A percentile compares a stretch with the other conserved stretches of the same genome.
phyloP scores from a whole-genome alignment of 2,329 filamentous ascomycete species.

The Cucurbitaria berberidis region DNA sequence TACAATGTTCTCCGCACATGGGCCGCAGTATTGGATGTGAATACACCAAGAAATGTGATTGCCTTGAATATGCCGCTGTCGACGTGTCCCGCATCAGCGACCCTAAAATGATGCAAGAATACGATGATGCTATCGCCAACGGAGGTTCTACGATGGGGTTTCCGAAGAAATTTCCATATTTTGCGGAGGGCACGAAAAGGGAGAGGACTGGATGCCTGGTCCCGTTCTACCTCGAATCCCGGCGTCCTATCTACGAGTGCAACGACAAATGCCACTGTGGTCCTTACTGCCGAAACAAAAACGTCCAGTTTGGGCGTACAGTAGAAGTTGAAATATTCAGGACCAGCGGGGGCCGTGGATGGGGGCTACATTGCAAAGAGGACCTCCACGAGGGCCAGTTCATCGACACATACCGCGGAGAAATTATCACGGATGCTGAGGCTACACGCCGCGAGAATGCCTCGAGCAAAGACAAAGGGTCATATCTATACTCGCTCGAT shows the following conservation, averaged over 20 bases:
- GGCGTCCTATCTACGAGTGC: slow-evolving; percentile 76
- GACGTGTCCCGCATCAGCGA: slow-evolving; percentile 47
- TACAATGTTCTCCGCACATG: slow-evolving; percentile 63
- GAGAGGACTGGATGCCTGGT: slow-evolving; percentile 42
- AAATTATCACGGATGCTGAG: slow-evolving; percentile 60
- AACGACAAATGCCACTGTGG: slow-evolving; percentile 73
- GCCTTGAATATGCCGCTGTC: slow-evolving; percentile 67
- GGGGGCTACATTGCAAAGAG: slow-evolving; percentile 73
- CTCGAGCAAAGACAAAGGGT: slow-evolving; percentile 68
- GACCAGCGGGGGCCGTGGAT: slow-evolving; percentile 70
- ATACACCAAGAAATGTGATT: slow-evolving; percentile 67
- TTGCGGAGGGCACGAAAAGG: slow-evolving; percentile 36
- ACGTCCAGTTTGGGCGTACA: slow-evolving; percentile 75
- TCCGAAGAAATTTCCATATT: slow-evolving; percentile 69
- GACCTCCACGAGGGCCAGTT: slow-evolving; percentile 75
- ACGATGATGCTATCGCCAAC: slow-evolving; percentile 20
- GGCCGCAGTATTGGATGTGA: slow-evolving; percentile 64
- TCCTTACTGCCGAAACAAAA: slow-evolving; percentile 70
- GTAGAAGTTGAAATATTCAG: slow-evolving; percentile 79
- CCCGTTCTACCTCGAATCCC: slow-evolving; percentile 51
- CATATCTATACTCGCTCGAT: slow-evolving; percentile 82
- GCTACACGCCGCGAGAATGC: slow-evolving; percentile 68
- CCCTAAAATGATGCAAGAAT: slow-evolving; percentile 28
- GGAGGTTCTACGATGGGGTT: slow-evolving; percentile 44
- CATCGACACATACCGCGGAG: slow-evolving; percentile 78